Conservation (phyloP, 2,329 filamentous ascomycete genomes). For the Cladosporium sp. region DNA sequence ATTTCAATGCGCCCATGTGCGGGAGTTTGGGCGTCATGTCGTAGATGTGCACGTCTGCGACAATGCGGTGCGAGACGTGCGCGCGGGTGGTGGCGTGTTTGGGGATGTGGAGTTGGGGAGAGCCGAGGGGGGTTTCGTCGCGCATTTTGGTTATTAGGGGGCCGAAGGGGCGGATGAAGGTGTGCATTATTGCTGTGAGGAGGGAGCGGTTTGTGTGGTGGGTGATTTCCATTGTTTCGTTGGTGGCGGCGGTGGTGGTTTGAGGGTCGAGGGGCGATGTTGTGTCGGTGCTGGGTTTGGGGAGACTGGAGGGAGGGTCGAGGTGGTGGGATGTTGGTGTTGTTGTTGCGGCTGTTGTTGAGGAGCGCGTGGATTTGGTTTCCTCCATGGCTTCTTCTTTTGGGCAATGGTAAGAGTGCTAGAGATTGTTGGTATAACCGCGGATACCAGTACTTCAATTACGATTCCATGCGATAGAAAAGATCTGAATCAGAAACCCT, state of each 20-base stretch:
- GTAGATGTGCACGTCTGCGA: slow-evolving; percentile 50
- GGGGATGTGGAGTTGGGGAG: slow-evolving; percentile 40
- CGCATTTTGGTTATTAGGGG: slow-evolving; percentile 38
- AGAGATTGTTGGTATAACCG: background rate
- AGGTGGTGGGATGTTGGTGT: background rate
- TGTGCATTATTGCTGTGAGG: slow-evolving; percentile 40
- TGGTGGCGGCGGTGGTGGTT: slow-evolving; percentile 3
- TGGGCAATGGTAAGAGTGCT: background rate
- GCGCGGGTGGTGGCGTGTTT: slow-evolving; percentile 38
- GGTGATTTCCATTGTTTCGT: slow-evolving; percentile 37
- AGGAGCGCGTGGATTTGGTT: background rate
- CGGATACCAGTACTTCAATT: background rate
- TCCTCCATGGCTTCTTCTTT: background rate
- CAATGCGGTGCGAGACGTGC: slow-evolving; percentile 41
- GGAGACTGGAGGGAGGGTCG: background rate
- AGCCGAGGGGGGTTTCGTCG: slow-evolving; percentile 39
- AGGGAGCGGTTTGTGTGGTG: slow-evolving; percentile 40
- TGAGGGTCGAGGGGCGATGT: background rate
- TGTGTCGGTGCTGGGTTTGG: background rate
- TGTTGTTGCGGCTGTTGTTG: background rate
- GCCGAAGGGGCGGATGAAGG: slow-evolving; percentile 41
- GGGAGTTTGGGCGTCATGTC: slow-evolving; percentile 34
- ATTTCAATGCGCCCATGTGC: background rate
- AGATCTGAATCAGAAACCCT: background rate
- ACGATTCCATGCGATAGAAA: background rate